Conservation (phyloP, 371 early-diverging fungal species). For the Blakeslea trispora region DNA sequence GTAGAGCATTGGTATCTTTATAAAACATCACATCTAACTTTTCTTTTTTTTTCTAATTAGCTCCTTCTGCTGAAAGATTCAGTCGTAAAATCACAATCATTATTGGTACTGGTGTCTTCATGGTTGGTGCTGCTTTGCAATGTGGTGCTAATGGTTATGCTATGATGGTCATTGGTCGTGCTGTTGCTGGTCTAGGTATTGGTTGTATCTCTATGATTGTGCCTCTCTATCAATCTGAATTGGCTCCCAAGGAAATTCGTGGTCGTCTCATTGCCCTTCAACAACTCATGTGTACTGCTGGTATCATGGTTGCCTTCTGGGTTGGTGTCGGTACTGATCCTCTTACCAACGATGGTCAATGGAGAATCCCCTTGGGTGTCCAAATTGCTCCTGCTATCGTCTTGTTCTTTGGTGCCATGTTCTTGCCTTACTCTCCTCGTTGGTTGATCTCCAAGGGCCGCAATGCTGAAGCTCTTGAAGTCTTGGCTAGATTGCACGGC, state of each 20-base stretch:
- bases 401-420: constrained; percentile 42
- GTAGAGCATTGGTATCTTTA: constrained; percentile 3
- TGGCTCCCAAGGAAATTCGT: constrained; percentile 57
- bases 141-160: constrained; percentile 48
- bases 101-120: constrained; percentile 28
- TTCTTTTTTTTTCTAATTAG: constrained; percentile 2
- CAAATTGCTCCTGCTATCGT: constrained; percentile 48
- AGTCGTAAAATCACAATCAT: constrained; percentile 39
- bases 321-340: constrained; percentile 32
- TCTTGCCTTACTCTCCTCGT: constrained; percentile 60
- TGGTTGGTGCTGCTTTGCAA: constrained; percentile 49
- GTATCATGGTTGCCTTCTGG: constrained; percentile 49
- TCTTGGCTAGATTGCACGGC: constrained; percentile 75
- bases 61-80: constrained; percentile 32
- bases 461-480: constrained; percentile 72
- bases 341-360: constrained; percentile 26
- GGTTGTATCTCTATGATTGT: constrained; percentile 70
- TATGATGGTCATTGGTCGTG: constrained; percentile 64
- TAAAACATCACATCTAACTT: not conserved
- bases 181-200: constrained; percentile 72
- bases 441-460: constrained; percentile 50
- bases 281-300: constrained; percentile 41
- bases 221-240: constrained; percentile 57
- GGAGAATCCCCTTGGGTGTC: constrained; percentile 48
- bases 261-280: constrained; percentile 46